phyloP scores from a whole-genome alignment of 176 grass and related monocot species.

The Oryza longistaminata region DNA sequence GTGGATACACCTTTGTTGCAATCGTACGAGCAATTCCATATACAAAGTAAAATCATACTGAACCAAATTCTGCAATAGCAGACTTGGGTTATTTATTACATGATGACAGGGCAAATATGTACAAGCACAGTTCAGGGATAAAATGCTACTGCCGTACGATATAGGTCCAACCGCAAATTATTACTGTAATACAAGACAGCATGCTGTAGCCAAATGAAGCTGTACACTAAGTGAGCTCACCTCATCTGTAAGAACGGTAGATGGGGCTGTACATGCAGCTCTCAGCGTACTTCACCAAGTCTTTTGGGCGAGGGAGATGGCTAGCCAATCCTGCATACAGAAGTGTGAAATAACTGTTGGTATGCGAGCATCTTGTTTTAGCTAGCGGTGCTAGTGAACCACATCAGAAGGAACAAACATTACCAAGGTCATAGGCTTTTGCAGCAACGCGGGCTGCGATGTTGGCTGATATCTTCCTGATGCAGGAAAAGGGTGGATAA shows the following conservation, averaged over 20 bases:
- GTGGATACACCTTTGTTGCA: background rate
- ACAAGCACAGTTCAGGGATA: background rate
- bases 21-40: background rate
- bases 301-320: conserved; percentile 62
- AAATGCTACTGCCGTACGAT: background rate
- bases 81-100: background rate
- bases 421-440: conserved; percentile 90
- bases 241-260: conserved; percentile 76
- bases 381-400: background rate
- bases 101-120: background rate
- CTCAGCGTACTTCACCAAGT: conserved; percentile 69
- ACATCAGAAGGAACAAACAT: background rate
- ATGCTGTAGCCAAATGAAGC: background rate
- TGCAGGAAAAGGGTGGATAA: conserved; percentile 80
- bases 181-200: background rate
- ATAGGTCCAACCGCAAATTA: background rate
- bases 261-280: conserved; percentile 91
- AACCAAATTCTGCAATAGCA: background rate
- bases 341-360: background rate
- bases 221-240: background rate
- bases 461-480: conserved; percentile 88
- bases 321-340: conserved; percentile 70
- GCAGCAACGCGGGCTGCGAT: conserved; percentile 64
- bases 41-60: background rate
- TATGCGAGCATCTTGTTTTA: background rate